Evolutionary conservation across 345 rosid genomes (phyloP).

Genomic region (Syzygium jambos): DNA sequence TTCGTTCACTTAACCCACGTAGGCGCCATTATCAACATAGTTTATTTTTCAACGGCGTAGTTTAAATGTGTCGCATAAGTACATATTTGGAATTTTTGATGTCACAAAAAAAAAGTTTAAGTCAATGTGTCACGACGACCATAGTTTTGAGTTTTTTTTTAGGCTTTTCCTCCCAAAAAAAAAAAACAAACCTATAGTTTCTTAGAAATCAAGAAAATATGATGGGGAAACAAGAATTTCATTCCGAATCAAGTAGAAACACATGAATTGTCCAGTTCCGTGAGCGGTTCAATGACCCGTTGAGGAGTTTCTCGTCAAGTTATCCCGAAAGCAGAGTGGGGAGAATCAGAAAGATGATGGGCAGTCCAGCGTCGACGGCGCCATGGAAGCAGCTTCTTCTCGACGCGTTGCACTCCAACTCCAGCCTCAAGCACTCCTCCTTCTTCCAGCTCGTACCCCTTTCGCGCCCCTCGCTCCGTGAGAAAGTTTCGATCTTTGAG

Average conservation of each 20-base stretch:
- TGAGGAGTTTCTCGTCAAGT: too few species aligned
- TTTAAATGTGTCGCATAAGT: too few species aligned
- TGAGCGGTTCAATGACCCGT: too few species aligned
- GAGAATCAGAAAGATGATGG: not conserved
- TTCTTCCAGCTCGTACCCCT: constrained; percentile 52
- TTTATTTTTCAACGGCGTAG: too few species aligned
- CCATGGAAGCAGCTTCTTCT: constrained; percentile 89
- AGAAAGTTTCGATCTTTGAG: not conserved
- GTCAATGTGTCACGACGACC: too few species aligned
- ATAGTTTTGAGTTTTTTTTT: too few species aligned
- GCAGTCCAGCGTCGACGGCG: constrained; percentile 15
- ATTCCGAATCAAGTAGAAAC: not conserved
- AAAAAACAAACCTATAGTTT: not conserved
- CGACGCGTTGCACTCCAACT: constrained; percentile 53
- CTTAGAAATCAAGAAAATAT: not conserved
- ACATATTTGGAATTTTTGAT: too few species aligned
- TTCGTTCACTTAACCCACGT: too few species aligned
- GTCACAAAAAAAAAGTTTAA: too few species aligned
- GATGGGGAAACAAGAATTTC: not conserved
- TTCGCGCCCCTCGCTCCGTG: not conserved
- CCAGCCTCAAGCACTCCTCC: constrained; percentile 56
- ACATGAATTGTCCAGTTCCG: not conserved
- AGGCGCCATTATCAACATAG: too few species aligned
- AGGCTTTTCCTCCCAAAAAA: too few species aligned
- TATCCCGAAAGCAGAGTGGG: not conserved